These are phyloP conservation scores for Fragaria nilgerrensis DNA, from an alignment of 306 rosid species.

Conservation along the genomic window DNA sequence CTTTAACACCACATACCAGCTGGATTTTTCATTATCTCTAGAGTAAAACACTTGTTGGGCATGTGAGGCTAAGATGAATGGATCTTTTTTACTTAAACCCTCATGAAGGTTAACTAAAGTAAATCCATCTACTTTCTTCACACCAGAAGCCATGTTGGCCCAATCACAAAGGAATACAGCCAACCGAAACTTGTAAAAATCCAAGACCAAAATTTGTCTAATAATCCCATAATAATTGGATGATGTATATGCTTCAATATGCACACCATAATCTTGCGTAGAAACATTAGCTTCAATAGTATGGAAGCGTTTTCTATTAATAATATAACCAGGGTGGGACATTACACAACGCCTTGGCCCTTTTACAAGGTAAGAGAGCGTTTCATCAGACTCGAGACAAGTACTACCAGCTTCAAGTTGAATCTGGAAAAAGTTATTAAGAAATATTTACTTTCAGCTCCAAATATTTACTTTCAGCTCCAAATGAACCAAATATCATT, in stretches of 20 bases:
- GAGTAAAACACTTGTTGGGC: no score
- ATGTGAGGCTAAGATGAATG: no score
- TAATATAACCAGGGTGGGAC: background rate
- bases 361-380: background rate
- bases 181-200: background rate
- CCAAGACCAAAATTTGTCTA: background rate
- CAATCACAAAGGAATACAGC: background rate
- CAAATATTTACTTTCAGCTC: no score
- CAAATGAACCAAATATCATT: no score
- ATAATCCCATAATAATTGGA: background rate
- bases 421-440: background rate
- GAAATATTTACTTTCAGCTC: no score
- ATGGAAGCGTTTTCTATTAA: background rate
- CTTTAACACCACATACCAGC: no score
- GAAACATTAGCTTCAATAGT: background rate
- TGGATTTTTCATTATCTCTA: no score
- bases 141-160: background rate
- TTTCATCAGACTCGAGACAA: no score
- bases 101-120: no score
- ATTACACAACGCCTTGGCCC: background rate
- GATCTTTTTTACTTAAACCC: no score
- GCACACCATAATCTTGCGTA: background rate
- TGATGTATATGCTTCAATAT: background rate
- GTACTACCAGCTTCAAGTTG: background rate
- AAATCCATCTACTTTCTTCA: background rate